Evolutionary conservation across 2,329 filamentous ascomycete species (phyloP).

Genomic region (Aspergillus pseudoterreus): DNA sequence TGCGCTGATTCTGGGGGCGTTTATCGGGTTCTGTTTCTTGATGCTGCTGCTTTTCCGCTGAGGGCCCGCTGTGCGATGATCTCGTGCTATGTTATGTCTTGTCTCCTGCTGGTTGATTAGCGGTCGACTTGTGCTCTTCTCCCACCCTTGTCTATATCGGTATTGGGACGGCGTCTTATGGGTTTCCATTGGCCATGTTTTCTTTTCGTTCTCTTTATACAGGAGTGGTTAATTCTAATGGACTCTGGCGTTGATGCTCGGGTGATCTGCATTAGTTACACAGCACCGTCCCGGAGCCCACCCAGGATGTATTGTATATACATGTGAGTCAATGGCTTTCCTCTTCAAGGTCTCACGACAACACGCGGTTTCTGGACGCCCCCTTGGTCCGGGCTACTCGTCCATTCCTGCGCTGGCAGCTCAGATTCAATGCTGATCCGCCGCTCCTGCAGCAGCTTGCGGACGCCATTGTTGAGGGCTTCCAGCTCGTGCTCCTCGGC

Average conservation of each 20-base stretch:
- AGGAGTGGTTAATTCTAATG: slow-evolving; percentile 12
- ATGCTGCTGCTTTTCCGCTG: slow-evolving; percentile 76
- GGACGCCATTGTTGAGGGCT: slow-evolving; percentile 40
- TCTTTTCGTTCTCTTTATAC: slow-evolving; percentile 7
- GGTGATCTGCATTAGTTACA: slow-evolving; percentile 14
- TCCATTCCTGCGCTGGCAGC: slow-evolving; percentile 19
- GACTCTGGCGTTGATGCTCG: slow-evolving; percentile 4
- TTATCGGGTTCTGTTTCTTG: slow-evolving; percentile 89
- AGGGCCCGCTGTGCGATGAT: slow-evolving; percentile 17
- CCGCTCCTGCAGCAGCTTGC: slow-evolving; percentile 41
- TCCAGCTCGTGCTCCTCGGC: slow-evolving; percentile 40
- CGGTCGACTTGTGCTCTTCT: background rate
- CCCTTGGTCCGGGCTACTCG: slow-evolving; percentile 2
- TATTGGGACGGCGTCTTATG: slow-evolving; percentile 9
- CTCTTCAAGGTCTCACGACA: slow-evolving; percentile 13
- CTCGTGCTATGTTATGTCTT: slow-evolving; percentile 8
- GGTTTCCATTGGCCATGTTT: slow-evolving; percentile 1
- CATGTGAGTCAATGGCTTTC: background rate
- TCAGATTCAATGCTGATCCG: slow-evolving; percentile 22
- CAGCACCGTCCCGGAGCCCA: background rate
- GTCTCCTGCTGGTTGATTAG: slow-evolving; percentile 5
- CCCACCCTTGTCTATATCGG: slow-evolving; percentile 4
- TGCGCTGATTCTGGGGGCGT: slow-evolving; percentile 84
- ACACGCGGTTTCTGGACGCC: slow-evolving; percentile 16
- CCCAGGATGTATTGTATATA: slow-evolving; percentile 5